These are phyloP conservation scores for Backusella australiensis DNA, from an alignment of 192 early-diverging fungal species.

Conservation along the genomic window DNA sequence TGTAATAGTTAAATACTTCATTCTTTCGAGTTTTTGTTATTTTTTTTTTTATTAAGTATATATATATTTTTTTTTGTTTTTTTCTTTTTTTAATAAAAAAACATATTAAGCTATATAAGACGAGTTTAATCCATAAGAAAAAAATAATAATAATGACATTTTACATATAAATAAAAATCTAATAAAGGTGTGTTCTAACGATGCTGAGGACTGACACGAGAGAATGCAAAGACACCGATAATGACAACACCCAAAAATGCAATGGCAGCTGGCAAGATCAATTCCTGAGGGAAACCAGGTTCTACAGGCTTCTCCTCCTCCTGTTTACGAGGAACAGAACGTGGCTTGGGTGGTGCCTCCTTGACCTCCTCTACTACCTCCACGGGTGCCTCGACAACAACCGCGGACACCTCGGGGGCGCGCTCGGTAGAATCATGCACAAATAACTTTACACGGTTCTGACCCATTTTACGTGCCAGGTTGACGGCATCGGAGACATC, in stretches of 20 bases:
- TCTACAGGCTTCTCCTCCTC: neutral
- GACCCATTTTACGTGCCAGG: conserved; percentile 71
- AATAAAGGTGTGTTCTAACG: neutral
- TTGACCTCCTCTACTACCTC: neutral
- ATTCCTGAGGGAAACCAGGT: conserved; percentile 23
- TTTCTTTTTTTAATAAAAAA: neutral
- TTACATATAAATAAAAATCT: neutral
- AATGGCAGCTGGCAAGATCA: conserved; percentile 54
- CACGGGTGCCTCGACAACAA: neutral
- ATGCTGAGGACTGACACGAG: conserved; percentile 7
- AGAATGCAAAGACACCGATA: conserved; percentile 48
- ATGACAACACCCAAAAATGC: conserved; percentile 50
- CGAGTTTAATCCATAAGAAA: neutral
- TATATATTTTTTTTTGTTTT: neutral
- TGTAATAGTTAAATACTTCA: too few species aligned
- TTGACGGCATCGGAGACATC: conserved; percentile 82
- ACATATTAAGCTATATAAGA: neutral
- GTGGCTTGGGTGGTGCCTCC: neutral
- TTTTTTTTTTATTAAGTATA: neutral
- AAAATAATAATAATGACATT: neutral
- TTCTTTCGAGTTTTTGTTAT: too few species aligned
- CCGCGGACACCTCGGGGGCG: neutral
- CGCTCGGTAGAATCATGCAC: conserved; percentile 39
- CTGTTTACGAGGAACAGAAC: neutral
- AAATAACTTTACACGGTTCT: conserved; percentile 70